Percentiles rank a stretch among this genome's conserved stretches.
phyloP scores from a whole-genome alignment of 2,329 filamentous ascomycete species.

The Talaromyces funiculosus region DNA sequence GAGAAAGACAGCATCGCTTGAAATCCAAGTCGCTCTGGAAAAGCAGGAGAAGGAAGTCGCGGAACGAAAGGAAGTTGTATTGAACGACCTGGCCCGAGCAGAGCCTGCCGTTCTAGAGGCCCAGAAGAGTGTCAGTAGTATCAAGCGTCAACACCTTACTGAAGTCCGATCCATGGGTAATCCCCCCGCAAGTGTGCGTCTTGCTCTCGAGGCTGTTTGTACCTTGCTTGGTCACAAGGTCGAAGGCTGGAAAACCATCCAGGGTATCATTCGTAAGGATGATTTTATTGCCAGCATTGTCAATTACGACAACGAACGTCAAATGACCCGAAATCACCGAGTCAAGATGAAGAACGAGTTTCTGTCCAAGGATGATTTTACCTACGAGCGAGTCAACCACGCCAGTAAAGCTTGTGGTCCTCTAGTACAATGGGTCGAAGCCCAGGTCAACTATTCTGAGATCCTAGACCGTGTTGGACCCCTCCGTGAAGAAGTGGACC shows the following conservation, averaged over 20 bases:
- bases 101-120: constrained; percentile 91
- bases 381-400: constrained; percentile 90
- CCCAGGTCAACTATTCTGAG: constrained; percentile 96
- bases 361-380: constrained; percentile 89
- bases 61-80: constrained; percentile 72
- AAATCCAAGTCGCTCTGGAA: constrained; percentile 81
- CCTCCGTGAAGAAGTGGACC: constrained; percentile 78
- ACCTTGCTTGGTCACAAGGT: constrained; percentile 87
- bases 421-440: constrained; percentile 92
- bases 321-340: constrained; percentile 81
- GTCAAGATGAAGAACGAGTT: constrained; percentile 90
- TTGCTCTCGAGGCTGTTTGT: constrained; percentile 94
- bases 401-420: constrained; percentile 96
- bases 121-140: constrained; percentile 94
- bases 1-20: constrained; percentile 77
- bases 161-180: constrained; percentile 97
- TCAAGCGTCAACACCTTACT: constrained; percentile 93
- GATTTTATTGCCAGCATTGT: constrained; percentile 98
- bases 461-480: constrained; percentile 93
- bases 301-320: constrained; percentile 89
- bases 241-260: constrained; percentile 84
- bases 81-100: constrained; percentile 80
- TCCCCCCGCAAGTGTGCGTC: constrained; percentile 81
- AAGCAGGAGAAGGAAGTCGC: constrained; percentile 87
- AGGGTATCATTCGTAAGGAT: constrained; percentile 80